Evolutionary conservation across 2,329 filamentous ascomycete genomes (phyloP).

Genomic region (Neonectria punicea): DNA sequence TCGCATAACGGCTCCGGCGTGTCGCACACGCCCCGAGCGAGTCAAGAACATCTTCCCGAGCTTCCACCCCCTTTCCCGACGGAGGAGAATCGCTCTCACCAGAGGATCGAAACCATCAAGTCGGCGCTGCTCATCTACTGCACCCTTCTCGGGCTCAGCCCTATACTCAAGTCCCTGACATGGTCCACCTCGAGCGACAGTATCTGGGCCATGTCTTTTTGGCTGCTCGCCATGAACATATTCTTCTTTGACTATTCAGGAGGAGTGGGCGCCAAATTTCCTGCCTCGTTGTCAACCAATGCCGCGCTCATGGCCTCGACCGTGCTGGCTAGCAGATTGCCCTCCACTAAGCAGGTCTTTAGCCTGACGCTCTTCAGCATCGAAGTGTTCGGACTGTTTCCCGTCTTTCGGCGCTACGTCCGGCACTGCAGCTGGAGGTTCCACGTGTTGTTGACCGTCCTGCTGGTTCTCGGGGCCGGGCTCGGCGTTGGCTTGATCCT

Average conservation of each 20-base stretch:
- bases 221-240: constrained; percentile 93
- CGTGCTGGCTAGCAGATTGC: constrained; percentile 88
- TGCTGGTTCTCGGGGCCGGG: constrained; percentile 82
- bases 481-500: constrained; percentile 77
- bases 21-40: constrained; percentile 42
- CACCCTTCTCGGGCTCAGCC: constrained; percentile 88
- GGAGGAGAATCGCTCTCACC: constrained; percentile 56
- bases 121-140: constrained; percentile 94
- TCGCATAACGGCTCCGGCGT: constrained; percentile 33
- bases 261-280: constrained; percentile 70
- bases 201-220: constrained; percentile 97
- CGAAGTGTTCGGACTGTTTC: constrained; percentile 95
- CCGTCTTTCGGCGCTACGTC: constrained; percentile 93
- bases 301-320: constrained; percentile 97
- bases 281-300: constrained; percentile 86
- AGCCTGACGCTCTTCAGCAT: constrained; percentile 95
- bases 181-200: constrained; percentile 91
- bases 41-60: constrained; percentile 45
- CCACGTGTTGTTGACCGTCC: constrained; percentile 79
- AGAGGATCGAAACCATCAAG: constrained; percentile 82
- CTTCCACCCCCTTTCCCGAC: constrained; percentile 44
- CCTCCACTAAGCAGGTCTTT: constrained; percentile 93
- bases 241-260: constrained; percentile 98
- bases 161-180: constrained; percentile 97
- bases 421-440: constrained; percentile 84